Evolutionary conservation across 192 early-diverging fungal genomes (phyloP), one percentile per base, ranked within the genome.

Genomic region (Coemansia sp.): DNA sequence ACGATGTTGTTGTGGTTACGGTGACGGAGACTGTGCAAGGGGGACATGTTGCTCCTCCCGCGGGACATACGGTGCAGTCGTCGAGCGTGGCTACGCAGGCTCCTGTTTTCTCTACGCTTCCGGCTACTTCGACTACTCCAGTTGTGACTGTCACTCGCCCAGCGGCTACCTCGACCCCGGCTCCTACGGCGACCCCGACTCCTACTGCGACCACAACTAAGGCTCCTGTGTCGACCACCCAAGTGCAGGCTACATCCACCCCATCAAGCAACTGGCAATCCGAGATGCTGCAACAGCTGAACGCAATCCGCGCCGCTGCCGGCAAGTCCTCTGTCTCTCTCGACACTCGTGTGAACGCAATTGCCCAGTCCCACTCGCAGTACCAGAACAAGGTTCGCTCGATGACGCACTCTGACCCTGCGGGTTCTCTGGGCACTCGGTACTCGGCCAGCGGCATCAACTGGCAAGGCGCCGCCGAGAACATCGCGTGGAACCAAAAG

Each of bases 391-490:
- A 65, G 49, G 64, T 73, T 24, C 13, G 48, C 10, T 62, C 73
- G 4, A 83, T 85, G 75, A 85, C 83, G 3, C 83, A 85, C 65
- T 47, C 50, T 23, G 50, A 85, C 52, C 59, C 73, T 20, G 59
- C 55, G 1, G 83, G 83, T 7, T 48, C 65, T 9, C 51, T 83
- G 9, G 78, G 78, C 19, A 29, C 48, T 11, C 83, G 83, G 11
- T 60, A 81, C 32, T 49, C 65, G 11, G 57, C 29, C 1, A 16
- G 14, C 8, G 65, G 78, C 20, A 65, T 78, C 32, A 13, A 56
- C 37, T 80, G 67, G 69, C 58, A 50, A 5, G 68, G 41, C 27
- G 72, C 69, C 5, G 82, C 74, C 13, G 84, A 85, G 67, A 85
- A 85, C 64, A 68, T 85, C 23, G 84, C 84, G 18, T 64, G 59